Evolutionary conservation across 768 basidiomycete genomes (phyloP), one percentile per base, ranked within the genome.

Genomic region (Mycena latifolia): DNA sequence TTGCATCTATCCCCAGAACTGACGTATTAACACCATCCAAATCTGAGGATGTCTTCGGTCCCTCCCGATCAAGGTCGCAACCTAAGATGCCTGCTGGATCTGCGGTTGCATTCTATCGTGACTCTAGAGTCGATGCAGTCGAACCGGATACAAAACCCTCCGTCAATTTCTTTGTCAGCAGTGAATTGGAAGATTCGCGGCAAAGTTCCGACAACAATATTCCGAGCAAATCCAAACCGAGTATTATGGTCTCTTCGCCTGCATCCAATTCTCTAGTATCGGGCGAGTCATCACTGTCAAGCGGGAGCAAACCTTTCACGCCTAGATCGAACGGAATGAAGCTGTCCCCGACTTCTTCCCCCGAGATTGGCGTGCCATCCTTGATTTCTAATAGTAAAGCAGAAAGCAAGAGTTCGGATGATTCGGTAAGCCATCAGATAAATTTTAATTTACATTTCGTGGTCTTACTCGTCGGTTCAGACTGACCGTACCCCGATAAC

Each of bases 91-190:
- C 91, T 53, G 86, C 80, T 56, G 92, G 91, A 24, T 88, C 90
- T 50, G 85, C 84, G 45, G 89, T 93, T 58, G 92, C 89, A 37
- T 92, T 92, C 77, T 89, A 89, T 75, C 89, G 91, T 41, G 86
- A 88, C 73, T 87, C 87, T 9, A 82, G 84, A 33, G 82, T 88
- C 39, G 86, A 88, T 60, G 75, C 77, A 18, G 81, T 84, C 33
- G 81, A 80, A 61, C 78, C 79, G 39, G 85, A 88, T 70, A 70
- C 82, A 5, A 85, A 82, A 59, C 74, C 82, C 18, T 68, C 81
- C 12, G 91, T 94, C 62, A 89, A 86, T 67, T 95, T 95, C 79
- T 92, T 89, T 51, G 91, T 95, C 48, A 86, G 81, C 60, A 94
- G 93, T 72, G 94, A 95, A 76, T 73, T 95, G 57, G 92, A 93